A percentile compares a stretch with the other conserved stretches of the same genome.
These are phyloP conservation scores for Stephanodiscus minutulus DNA, from an alignment of 108 stramenopile species.

Conservation along the genomic window DNA sequence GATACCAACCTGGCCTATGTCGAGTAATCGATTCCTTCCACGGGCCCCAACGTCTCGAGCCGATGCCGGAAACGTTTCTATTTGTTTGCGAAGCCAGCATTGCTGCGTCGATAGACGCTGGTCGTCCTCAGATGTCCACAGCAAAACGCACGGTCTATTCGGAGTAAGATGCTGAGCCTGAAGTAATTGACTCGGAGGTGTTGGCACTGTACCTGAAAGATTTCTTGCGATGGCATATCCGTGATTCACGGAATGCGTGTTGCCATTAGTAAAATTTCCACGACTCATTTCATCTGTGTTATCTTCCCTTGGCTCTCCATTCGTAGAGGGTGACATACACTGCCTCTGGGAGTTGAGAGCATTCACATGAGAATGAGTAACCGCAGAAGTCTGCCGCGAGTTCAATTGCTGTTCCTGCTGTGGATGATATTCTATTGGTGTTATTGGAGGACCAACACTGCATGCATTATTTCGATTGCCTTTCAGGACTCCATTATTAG, in stretches of 20 bases:
- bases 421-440: neutral
- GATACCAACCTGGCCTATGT: constrained; percentile 62
- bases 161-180: constrained; percentile 9
- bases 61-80: constrained; percentile 61
- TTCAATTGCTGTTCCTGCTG: neutral
- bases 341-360: neutral
- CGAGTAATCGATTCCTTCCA: constrained; percentile 54
- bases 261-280: neutral
- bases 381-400: neutral
- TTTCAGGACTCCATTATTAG: neutral
- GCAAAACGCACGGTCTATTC: constrained; percentile 7
- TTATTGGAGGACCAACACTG: neutral
- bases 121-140: constrained; percentile 35
- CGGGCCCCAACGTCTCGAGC: constrained; percentile 53
- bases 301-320: neutral
- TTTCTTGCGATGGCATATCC: neutral
- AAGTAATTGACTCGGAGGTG: constrained; percentile 7
- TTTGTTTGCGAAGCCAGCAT: constrained; percentile 59
- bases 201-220: neutral
- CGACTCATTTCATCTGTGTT: neutral
- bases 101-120: constrained; percentile 62
- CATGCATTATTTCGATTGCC: neutral
- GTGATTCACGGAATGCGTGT: neutral
- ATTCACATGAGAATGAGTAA: neutral
- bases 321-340: neutral